Evolutionary conservation across 2,329 filamentous ascomycete species (phyloP).

Genomic region (Fusarium setosum): DNA sequence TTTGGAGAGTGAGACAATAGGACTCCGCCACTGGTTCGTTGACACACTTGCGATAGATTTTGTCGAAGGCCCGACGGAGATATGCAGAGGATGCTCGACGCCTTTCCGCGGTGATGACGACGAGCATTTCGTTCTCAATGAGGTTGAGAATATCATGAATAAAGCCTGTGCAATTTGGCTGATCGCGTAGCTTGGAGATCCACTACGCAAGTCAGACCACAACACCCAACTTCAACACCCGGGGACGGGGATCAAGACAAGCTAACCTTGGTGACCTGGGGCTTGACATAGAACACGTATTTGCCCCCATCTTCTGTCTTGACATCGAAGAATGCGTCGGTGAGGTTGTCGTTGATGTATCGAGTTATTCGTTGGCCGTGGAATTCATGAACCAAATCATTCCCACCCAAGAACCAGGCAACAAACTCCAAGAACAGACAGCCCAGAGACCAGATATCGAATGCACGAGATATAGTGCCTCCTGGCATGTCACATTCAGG

Average conservation of each 20-base stretch:
- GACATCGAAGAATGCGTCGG: conserved; percentile 11
- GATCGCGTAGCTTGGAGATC: neutral
- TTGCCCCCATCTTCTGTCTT: neutral
- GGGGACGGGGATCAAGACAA: no score
- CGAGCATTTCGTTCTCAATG: conserved; percentile 10
- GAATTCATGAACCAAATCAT: neutral
- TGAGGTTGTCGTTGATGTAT: neutral
- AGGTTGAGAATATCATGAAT: conserved; percentile 3
- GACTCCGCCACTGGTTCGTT: no score
- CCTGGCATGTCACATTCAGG: conserved; percentile 17
- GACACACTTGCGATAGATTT: no score
- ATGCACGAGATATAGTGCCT: conserved; percentile 3
- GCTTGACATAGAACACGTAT: conserved; percentile 12
- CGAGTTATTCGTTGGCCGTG: accelerated
- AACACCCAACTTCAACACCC: no score
- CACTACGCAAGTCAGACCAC: no score
- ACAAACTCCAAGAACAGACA: conserved; percentile 21
- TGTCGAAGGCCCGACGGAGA: no score
- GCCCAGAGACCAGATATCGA: conserved; percentile 20
- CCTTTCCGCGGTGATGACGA: no score
- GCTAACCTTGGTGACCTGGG: conserved; percentile 10
- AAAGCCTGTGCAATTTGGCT: neutral
- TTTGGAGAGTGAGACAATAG: no score
- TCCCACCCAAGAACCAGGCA: conserved; percentile 18
- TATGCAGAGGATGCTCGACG: no score